Conservation (phyloP, 805 yeast species). For the Saccharomycopsis javanensis region DNA sequence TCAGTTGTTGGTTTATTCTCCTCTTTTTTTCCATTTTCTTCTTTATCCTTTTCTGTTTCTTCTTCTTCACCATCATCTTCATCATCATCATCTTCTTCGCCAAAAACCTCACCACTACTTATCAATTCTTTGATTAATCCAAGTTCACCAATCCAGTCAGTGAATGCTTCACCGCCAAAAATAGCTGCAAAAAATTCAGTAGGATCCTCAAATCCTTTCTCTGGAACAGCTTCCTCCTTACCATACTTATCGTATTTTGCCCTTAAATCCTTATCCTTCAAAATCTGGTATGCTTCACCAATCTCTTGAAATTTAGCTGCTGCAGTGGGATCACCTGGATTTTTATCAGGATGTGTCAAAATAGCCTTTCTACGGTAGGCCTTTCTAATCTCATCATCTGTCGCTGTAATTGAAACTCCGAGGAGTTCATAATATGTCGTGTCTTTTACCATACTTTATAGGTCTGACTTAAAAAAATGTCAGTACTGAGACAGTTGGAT, state of each 20-base stretch:
- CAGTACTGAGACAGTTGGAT: too few relatives aligned
- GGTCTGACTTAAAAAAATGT: background rate
- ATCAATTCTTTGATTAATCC: conserved; percentile 55
- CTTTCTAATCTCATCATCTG: conserved; percentile 76
- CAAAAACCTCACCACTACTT: conserved; percentile 44
- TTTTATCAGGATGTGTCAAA: conserved; percentile 89
- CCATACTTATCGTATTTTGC: conserved; percentile 78
- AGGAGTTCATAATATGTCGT: conserved; percentile 79
- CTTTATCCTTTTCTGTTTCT: background rate
- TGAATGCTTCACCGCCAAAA: conserved; percentile 76
- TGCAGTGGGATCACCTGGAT: conserved; percentile 89
- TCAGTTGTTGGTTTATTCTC: background rate
- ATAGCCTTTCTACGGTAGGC: conserved; percentile 90
- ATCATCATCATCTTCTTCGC: conserved; percentile 25
- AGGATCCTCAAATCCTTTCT: conserved; percentile 74
- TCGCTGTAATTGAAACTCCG: conserved; percentile 59
- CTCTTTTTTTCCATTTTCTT: background rate
- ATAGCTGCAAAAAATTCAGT: conserved; percentile 73
- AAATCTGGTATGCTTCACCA: conserved; percentile 63
- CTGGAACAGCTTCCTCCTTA: conserved; percentile 61
- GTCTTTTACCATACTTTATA: conserved; percentile 63
- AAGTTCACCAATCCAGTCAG: conserved; percentile 72
- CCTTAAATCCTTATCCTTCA: conserved; percentile 64
- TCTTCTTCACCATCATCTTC: conserved; percentile 25
- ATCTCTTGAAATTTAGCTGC: conserved; percentile 75